Evolutionary conservation across 2,329 filamentous ascomycete genomes (phyloP), one percentile per base, ranked within the genome.

Genomic region (Colletotrichum coccodes): DNA sequence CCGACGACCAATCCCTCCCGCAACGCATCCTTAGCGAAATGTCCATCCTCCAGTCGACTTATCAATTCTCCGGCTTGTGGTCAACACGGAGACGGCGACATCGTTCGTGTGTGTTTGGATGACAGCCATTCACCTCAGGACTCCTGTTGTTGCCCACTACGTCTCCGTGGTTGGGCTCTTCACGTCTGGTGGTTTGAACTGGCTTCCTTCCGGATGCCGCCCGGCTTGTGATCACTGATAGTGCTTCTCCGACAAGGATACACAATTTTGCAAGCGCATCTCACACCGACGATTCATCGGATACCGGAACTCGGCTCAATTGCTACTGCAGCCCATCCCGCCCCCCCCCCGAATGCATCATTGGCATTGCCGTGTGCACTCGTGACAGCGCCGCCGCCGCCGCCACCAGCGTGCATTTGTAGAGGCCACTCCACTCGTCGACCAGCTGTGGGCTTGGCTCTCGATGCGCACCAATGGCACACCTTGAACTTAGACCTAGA

Each of bases 401-500:
- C 53, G 23, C 28, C 52, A 38, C 21, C 26, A 14, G n/a, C 38
- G 18, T 23, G 26, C 53, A 44, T 16, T 14, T 11, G 3, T 18
- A 21, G n/a, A 36, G 50, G 16, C 52, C n/a, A 21, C n/a, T 21
- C 18, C 34, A 40, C 32, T 38, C 28, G 26, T 11, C n/a, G 11
- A 42, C 28, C 11, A 14, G 16, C 12, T 28, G 36, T 16, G 53
- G 38, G 6, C 26, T 44, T 30, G 36, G 36, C 11, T n/a, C 26
- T 18, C 18, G 54, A 57, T 32, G 54, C 54, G 54, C 54, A 26
- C 54, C 38, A 57, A 57, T 57, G 53, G 18, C 18, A 32, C 38
- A 21, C 30, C 12, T 34, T 38, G 32, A 38, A 18, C 2, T 6
- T 30, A 21, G 14, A 34, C 52, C 12, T 21, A 16, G 23, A 28